These are phyloP conservation scores for Backusella liffmaniae DNA, from an alignment of 192 early-diverging fungal species.

Conservation along the genomic window DNA sequence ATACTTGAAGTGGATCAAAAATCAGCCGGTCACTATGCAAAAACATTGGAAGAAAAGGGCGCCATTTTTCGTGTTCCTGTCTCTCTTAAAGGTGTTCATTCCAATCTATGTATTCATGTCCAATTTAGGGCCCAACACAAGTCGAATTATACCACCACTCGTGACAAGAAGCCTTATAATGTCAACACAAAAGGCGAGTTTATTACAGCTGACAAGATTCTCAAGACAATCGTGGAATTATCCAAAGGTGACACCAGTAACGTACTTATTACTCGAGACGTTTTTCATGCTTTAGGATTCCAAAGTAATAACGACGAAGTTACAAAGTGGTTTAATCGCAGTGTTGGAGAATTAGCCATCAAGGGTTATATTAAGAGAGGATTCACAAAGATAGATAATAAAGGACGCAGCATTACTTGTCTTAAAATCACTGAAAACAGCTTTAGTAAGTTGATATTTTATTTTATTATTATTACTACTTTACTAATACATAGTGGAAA, in stretches of 20 bases:
- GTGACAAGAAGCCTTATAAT: conserved; percentile 10
- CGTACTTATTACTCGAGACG: conserved; percentile 3
- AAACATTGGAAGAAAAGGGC: conserved; percentile 20
- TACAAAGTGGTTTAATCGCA: conserved; percentile 23
- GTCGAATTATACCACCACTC: not conserved
- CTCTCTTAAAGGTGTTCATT: not conserved
- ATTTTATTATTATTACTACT: not conserved
- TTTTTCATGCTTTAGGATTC: conserved; percentile 17
- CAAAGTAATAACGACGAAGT: not conserved
- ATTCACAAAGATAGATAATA: not conserved
- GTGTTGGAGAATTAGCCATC: not conserved
- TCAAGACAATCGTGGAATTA: not conserved
- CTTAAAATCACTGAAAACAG: not conserved
- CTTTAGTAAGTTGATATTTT: not conserved
- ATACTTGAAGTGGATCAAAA: conserved; percentile 3
- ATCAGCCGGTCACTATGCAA: conserved; percentile 23
- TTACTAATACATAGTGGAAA: not conserved
- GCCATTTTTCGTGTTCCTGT: conserved; percentile 8
- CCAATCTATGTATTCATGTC: conserved; percentile 20
- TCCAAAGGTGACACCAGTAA: not conserved
- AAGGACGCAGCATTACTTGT: not conserved
- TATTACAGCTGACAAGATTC: not conserved
- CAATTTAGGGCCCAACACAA: conserved; percentile 7
- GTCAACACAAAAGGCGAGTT: conserved; percentile 15
- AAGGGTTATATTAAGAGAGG: conserved; percentile 11